Evolutionary conservation across 768 basidiomycete genomes (phyloP).

Genomic region (Amanita muscaria): DNA sequence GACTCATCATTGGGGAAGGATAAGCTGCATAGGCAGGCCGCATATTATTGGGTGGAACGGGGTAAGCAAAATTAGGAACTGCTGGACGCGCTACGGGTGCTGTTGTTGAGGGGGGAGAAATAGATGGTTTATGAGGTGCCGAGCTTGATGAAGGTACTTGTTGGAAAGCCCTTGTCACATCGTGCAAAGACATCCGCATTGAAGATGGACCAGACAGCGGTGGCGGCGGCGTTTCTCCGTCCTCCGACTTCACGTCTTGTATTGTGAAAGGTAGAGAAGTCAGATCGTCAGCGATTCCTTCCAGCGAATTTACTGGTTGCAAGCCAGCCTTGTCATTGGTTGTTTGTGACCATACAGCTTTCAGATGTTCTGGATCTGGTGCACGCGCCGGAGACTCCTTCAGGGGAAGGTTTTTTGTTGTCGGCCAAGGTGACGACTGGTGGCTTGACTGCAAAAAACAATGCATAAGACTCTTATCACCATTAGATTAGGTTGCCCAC

Average conservation of each 20-base stretch:
- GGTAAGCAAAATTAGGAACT: conserved; percentile 27
- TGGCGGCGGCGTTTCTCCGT: conserved; percentile 73
- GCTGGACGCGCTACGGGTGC: conserved; percentile 37
- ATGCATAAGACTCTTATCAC: neutral
- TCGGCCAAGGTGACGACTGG: conserved; percentile 43
- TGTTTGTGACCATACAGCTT: conserved; percentile 77
- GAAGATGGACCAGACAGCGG: conserved; percentile 44
- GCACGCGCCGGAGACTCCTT: conserved; percentile 64
- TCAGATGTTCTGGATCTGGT: conserved; percentile 79
- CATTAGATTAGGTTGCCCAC: neutral
- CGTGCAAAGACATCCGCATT: conserved; percentile 71
- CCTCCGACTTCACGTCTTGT: conserved; percentile 82
- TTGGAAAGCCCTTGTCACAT: conserved; percentile 82
- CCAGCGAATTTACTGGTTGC: conserved; percentile 69
- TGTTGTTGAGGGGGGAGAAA: conserved; percentile 41
- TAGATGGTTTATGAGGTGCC: conserved; percentile 37
- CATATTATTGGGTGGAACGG: conserved; percentile 38
- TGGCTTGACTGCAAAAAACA: conserved; percentile 28
- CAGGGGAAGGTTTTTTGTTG: conserved; percentile 43
- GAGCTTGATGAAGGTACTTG: conserved; percentile 63
- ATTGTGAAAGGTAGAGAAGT: conserved; percentile 71
- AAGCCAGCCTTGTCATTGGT: conserved; percentile 54
- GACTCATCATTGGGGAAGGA: conserved; percentile 62
- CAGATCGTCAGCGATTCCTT: conserved; percentile 78
- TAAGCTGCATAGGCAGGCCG: conserved; percentile 53